Evolutionary conservation across 495 filamentous ascomycete genomes (phyloP).

Genomic region (Jackrogersella multiformis): DNA sequence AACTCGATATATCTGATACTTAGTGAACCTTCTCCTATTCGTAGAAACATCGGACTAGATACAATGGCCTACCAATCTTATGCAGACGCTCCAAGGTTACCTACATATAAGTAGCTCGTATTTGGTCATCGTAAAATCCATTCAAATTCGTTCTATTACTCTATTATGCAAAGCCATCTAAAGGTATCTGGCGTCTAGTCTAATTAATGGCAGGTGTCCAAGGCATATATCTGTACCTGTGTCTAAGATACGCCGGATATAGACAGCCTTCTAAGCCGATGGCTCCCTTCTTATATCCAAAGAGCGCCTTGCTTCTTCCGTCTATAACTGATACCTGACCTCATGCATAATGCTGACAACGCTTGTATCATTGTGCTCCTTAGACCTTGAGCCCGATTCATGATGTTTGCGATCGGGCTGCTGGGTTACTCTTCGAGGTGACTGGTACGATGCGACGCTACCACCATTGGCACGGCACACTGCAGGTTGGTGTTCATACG

Average conservation of each 20-base stretch:
- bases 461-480: neutral
- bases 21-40: no score
- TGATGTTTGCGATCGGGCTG: no score
- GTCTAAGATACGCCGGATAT: slow-evolving; percentile 1
- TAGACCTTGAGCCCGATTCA: neutral
- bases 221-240: neutral
- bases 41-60: no score
- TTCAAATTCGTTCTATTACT: slow-evolving; percentile 12
- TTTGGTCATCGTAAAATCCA: no score
- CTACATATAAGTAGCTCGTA: no score
- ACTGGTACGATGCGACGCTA: no score
- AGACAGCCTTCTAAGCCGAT: no score
- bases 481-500: neutral
- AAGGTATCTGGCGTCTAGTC: neutral
- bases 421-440: no score
- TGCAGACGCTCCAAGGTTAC: no score
- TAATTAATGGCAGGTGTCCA: neutral
- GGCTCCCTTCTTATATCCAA: neutral
- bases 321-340: neutral
- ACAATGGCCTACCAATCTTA: no score
- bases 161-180: slow-evolving; percentile 27
- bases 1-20: no score
- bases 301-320: neutral
- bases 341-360: neutral
- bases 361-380: neutral